These are phyloP conservation scores for Aspergillus fijiensis DNA, from an alignment of 2,329 filamentous ascomycete genomes.

Conservation along the genomic window DNA sequence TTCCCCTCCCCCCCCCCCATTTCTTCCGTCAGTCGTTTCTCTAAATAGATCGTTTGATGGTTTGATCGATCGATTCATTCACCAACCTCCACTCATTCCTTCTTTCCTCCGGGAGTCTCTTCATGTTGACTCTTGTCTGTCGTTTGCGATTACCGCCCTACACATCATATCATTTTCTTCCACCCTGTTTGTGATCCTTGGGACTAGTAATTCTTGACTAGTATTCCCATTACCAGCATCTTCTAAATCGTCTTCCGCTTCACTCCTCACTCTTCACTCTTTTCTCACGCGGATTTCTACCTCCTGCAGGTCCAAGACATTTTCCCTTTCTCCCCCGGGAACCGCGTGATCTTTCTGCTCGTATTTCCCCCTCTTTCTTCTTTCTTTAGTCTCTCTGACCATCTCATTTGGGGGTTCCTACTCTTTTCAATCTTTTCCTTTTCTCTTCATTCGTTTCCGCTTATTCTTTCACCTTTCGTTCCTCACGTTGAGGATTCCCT, in stretches of 20 bases:
- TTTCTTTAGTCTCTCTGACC: not conserved
- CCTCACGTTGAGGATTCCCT: constrained; percentile 2
- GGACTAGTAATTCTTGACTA: no score
- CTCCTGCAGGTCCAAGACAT: not conserved
- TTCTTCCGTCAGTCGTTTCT: not conserved
- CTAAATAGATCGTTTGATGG: not conserved
- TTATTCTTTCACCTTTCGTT: constrained; percentile 1
- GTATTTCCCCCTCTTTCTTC: not conserved
- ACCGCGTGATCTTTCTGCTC: not conserved
- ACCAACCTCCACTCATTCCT: not conserved
- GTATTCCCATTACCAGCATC: no score
- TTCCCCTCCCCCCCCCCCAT: not conserved
- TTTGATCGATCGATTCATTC: not conserved
- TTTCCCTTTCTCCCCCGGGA: not conserved
- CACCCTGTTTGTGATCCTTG: no score
- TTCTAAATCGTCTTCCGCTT: not conserved
- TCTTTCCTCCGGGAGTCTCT: not conserved
- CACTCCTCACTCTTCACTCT: not conserved
- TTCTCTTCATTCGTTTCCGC: not conserved
- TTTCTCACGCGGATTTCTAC: not conserved
- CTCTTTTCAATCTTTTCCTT: not conserved
- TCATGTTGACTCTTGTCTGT: not conserved
- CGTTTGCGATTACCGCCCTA: not conserved
- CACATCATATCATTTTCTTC: not conserved
- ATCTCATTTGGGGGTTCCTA: not conserved